A percentile compares a stretch with the other conserved stretches of the same genome.
These are phyloP conservation scores for Cystofilobasidium capitatum DNA, from an alignment of 768 basidiomycete genomes.

Conservation along the genomic window DNA sequence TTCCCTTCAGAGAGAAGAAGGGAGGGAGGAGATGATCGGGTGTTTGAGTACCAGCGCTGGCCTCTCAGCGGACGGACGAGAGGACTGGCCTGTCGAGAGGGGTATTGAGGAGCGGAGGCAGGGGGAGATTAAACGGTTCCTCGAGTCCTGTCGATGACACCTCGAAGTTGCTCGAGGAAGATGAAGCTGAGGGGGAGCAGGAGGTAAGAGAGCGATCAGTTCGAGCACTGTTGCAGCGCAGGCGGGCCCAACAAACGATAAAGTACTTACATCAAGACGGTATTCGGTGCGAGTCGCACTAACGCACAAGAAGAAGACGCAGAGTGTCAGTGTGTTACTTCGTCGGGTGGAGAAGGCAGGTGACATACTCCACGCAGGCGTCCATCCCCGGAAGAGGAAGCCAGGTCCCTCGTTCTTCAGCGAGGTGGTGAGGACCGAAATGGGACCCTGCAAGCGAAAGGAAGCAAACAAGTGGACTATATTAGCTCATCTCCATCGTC, in stretches of 20 bases:
- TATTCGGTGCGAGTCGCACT: slow-evolving; percentile 44
- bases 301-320: neutral
- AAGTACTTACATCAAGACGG: slow-evolving; percentile 76
- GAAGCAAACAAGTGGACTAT: slow-evolving; percentile 45
- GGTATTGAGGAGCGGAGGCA: neutral
- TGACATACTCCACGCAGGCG: slow-evolving; percentile 59
- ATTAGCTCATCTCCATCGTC: neutral
- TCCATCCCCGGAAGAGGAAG: slow-evolving; percentile 91
- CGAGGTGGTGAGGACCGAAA: slow-evolving; percentile 58
- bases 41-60: neutral
- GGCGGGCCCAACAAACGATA: neutral
- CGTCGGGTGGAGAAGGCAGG: neutral
- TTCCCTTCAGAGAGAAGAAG: neutral
- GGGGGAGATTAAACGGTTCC: neutral
- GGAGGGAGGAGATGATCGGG: neutral
- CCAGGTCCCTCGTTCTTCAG: slow-evolving; percentile 65
- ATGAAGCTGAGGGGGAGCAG: slow-evolving; percentile 8
- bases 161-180: slow-evolving; percentile 19
- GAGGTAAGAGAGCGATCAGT: neutral
- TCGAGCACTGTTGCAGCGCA: neutral
- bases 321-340: neutral
- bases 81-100: neutral
- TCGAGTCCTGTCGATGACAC: slow-evolving; percentile 5
- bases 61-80: neutral
- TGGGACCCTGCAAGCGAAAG: slow-evolving; percentile 42